Conservation (phyloP, 225 moss, liverwort and hornwort species). For the Bryoerythrophyllum caledonicum region DNA sequence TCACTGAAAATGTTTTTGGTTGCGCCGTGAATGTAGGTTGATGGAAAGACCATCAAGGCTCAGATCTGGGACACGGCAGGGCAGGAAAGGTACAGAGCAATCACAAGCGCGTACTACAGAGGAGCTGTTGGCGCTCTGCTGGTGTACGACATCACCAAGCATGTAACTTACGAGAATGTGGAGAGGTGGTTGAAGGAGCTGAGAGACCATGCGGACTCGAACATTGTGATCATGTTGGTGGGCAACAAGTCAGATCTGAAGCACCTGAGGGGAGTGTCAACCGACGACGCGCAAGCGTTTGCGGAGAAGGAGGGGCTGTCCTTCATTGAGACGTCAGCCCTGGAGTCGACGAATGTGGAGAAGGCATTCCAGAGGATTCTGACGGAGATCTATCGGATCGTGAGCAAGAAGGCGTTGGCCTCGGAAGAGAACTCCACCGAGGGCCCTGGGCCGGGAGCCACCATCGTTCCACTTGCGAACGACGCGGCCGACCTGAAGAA, state of each 20-base stretch:
- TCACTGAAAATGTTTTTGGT: background rate
- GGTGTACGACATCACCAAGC: slow-evolving; percentile 56
- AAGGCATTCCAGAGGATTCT: slow-evolving; percentile 54
- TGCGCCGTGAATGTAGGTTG: slow-evolving; percentile 24
- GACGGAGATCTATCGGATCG: slow-evolving; percentile 48
- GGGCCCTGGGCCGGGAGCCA: slow-evolving; percentile 80
- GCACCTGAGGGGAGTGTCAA: slow-evolving; percentile 47
- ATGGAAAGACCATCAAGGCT: slow-evolving; percentile 61
- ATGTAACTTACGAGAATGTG: slow-evolving; percentile 64
- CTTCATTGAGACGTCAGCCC: slow-evolving; percentile 64
- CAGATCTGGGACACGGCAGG: slow-evolving; percentile 58
- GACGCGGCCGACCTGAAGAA: slow-evolving; percentile 50
- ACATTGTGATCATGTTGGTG: slow-evolving; percentile 51
- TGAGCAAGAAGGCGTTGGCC: slow-evolving; percentile 81
- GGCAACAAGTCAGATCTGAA: slow-evolving; percentile 50
- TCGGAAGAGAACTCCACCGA: slow-evolving; percentile 71
- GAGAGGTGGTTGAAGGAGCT: slow-evolving; percentile 72
- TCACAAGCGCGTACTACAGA: slow-evolving; percentile 63
- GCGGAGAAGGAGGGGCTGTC: slow-evolving; percentile 63
- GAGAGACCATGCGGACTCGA: slow-evolving; percentile 46
- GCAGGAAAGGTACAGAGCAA: slow-evolving; percentile 64
- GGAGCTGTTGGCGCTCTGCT: slow-evolving; percentile 62
- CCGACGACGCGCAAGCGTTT: slow-evolving; percentile 49
- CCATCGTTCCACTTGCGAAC: slow-evolving; percentile 53
- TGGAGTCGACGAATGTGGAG: slow-evolving; percentile 50